Evolutionary conservation across 805 yeast genomes (phyloP), one percentile per base, ranked within the genome.

Genomic region (Kuraishia floccosa): DNA sequence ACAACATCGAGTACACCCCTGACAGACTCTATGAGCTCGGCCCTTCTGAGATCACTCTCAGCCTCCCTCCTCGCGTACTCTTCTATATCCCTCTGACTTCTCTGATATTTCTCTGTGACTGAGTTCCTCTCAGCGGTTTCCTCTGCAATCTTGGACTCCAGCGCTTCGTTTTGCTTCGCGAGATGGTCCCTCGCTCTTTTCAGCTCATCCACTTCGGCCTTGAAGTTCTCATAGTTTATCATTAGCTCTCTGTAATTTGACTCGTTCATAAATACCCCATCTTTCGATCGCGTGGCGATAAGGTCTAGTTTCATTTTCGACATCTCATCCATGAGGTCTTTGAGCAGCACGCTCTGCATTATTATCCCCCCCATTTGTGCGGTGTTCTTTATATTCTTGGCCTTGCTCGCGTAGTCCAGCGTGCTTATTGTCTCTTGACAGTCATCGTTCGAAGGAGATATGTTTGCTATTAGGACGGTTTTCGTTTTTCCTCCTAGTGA

Each of bases 401-500:
- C 77, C 40, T 68, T 68, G 17, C 69, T 55, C 1, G 77, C 77
- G 46, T 71, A 72, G 30, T 69, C 71, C 24, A 72, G 47, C 0
- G 78, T 70, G 21, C 71, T 65, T 3, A 60, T 39, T 4, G 76
- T 69, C 35, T 72, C 73, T n/a, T 60, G 63, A 15, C 56, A 46
- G 39, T 68, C 71, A 15, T 56, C 36, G 19, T 52, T 49, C 4
- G 73, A 62, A 1, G 94, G 93, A 0, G 93, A 75, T 0, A 85
- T 63, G 48, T 93, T 84, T 14, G 91, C 91, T n/a, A 85, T 68
- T 80, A 85, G 73, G 2, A 78, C 77, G 0, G 94, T 86, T 44
- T 79, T 81, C n/a, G 91, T 77, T 45, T 81, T 80, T 1, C 95
- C 95, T 2, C 91, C 85, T 23, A 84, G 55, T 1, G 87, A 78